phyloP scores from a whole-genome alignment of 768 basidiomycete genomes.

The Mycena chlorophos region DNA sequence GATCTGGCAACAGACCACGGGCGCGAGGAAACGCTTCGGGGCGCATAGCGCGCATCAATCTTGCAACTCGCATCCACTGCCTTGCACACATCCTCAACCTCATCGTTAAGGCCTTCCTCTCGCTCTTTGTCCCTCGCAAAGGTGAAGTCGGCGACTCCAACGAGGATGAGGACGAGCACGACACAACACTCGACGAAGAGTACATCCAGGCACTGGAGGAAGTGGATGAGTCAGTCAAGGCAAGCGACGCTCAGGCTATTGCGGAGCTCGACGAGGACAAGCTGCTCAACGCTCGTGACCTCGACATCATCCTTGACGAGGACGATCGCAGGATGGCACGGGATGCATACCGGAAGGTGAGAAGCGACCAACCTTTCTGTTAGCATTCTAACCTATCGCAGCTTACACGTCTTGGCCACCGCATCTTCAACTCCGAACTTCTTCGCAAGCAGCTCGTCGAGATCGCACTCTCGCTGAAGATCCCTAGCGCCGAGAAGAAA shows the following conservation, averaged over 20 bases:
- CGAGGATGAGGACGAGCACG: constrained; percentile 6
- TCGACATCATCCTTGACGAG: constrained; percentile 3
- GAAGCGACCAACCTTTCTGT: background rate
- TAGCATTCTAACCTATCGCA: constrained; percentile 11
- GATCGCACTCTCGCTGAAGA: constrained; percentile 18
- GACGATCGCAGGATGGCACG: background rate
- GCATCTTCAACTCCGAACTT: constrained; percentile 15
- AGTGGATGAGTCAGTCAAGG: constrained; percentile 23
- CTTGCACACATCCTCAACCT: constrained; percentile 34
- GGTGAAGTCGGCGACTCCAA: background rate
- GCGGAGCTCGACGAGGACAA: constrained; percentile 9
- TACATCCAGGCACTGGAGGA: constrained; percentile 9
- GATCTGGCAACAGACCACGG: too few relatives aligned
- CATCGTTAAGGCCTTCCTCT: constrained; percentile 28
- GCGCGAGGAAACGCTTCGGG: too few relatives aligned
- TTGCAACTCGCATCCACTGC: constrained; percentile 23
- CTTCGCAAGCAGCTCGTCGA: constrained; percentile 24
- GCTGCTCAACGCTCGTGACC: background rate
- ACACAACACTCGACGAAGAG: constrained; percentile 16
- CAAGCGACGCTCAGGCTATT: constrained; percentile 21
- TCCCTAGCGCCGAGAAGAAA: constrained; percentile 7
- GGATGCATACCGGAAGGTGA: background rate
- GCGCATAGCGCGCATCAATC: background rate
- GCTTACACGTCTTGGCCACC: background rate
- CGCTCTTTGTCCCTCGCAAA: background rate